phyloP scores from a whole-genome alignment of 805 yeast species.

The Torulaspora indica region DNA sequence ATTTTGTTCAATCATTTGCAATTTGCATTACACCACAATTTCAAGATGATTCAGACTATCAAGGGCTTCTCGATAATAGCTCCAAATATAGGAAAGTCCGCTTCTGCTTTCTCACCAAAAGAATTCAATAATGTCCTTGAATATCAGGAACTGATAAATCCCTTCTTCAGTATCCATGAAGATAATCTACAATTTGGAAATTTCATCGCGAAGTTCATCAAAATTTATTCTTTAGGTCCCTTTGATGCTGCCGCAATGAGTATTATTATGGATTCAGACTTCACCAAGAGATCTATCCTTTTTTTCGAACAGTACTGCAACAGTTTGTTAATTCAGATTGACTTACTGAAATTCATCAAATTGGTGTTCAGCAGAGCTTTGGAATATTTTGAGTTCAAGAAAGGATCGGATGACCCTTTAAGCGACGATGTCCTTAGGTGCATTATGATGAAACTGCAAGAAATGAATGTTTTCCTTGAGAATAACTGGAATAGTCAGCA shows the following conservation, averaged over 20 bases:
- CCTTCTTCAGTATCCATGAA: conserved; percentile 23
- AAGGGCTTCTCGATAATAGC: conserved; percentile 14
- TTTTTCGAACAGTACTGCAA: conserved; percentile 31
- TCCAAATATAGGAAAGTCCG: not conserved
- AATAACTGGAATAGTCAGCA: conserved; percentile 25
- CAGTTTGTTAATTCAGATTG: conserved; percentile 35
- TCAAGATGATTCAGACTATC: conserved; percentile 10
- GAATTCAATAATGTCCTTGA: conserved; percentile 1
- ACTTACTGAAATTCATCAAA: conserved; percentile 33
- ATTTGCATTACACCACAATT: conserved; percentile 19
- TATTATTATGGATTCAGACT: conserved; percentile 18
- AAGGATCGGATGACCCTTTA: conserved; percentile 3
- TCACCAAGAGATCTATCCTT: conserved; percentile 18
- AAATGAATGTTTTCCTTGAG: conserved; percentile 18
- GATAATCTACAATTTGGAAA: conserved; percentile 28
- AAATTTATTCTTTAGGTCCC: conserved; percentile 26
- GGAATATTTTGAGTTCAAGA: conserved; percentile 7
- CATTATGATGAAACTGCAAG: conserved; percentile 11
- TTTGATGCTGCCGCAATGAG: conserved; percentile 19
- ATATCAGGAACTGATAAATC: conserved; percentile 14
- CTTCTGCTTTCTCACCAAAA: conserved; percentile 2
- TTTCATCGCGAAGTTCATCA: conserved; percentile 26
- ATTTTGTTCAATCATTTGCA: conserved; percentile 25
- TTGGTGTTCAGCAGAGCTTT: conserved; percentile 25
- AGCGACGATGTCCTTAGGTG: conserved; percentile 3